Evolutionary conservation across 768 basidiomycete genomes (phyloP), one percentile per base, ranked within the genome.

Genomic region (Trametes gibbosa): DNA sequence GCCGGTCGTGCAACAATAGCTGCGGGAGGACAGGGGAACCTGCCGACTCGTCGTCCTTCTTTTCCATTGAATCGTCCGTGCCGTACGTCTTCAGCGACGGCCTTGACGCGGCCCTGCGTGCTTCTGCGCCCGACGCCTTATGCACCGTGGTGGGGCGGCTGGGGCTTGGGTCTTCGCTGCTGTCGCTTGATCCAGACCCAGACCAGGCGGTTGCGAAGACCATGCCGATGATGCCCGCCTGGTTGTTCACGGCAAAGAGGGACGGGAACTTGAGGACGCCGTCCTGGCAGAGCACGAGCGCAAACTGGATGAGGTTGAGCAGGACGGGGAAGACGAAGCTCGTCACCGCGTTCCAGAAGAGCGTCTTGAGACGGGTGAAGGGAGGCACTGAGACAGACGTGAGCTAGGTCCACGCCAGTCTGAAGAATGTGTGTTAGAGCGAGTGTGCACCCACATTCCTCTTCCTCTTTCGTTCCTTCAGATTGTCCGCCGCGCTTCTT

Each of bases 291-390:
- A 48, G 53, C 14, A 49, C 23, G 46, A 53, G n/a, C 19, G 72
- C 61, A 51, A 77, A 62, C 43, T 74, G 70, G 24, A 67, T 69
- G 42, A 76, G 58, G 62, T 69, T 70, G 63, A 76, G 66, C n/a
- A 76, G 50, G 24, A 70, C 67, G n/a, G 76, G 77, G 61, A 77
- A 72, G 49, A 77, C 66, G 64, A 77, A 77, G 59, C 75, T 77
- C 1, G 71, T 67, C 17, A 71, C 50, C 0, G 74, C 71, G 56
- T 77, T 73, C 39, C 68, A 67, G 63, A 77, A 77, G 27, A 77
- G 61, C 13, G 63, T 63, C 8, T 66, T 68, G 37, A 75, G 27
- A 19, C 69, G 69, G 2, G 61, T 46, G 19, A 68, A 55, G 27
- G 34, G 48, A 14, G 57, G 50, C 7, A 12, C 43, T 37, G 21